Base-by-base conservation (phyloP, 805 yeast species). In the Kluyveromyces nonfermentans region DNA sequence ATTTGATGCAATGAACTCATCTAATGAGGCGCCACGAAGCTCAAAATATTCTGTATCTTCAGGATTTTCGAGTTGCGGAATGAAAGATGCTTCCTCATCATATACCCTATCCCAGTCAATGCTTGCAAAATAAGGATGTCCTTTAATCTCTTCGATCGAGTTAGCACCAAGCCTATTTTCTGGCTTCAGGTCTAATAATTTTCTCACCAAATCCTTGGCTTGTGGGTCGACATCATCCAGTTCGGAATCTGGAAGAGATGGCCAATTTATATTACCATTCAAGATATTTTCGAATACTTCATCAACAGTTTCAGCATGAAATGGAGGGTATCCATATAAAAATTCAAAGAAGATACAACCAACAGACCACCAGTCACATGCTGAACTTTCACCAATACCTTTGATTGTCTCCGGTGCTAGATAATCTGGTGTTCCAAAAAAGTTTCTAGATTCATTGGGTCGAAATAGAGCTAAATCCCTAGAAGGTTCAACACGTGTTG, bases 341-440 rank as follows among this genome's bases (percentile, higher is more conserved):
- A 93, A 82, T 64, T 93, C 99, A 68, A 90, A 93, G 45, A 90
- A 64, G 10, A 93, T 87, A 62, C 97, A 90, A 0, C 99, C 99
- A 30, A 90, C 76, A 2, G 97, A 86, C 99, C 99, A 93, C 98
- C 98, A 80, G 51, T 64, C 68, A 49, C 64, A 49, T 21, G 80
- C 75, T 50, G 79, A 88, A 48, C 80, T 85, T 59, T 90, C 96
- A 0, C 85, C 82, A 1, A 73, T 70, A 33, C 97, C 97, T 35
- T 74, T 70, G 48, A 93, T 87, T 0, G 96, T 89, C 59, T 93
- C 99, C 0, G 99, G 99, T 0, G 99, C 95, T 33, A 94, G 73
- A 62, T 93, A 93, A 60, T 93, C 98, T 0, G 99, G 99, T 0
- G 99, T 93, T 0, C 99, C 99, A 28, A 88, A 95, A 55, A 90